phyloP scores from a whole-genome alignment of 371 early-diverging fungal species.

The Mortierella sp. region DNA sequence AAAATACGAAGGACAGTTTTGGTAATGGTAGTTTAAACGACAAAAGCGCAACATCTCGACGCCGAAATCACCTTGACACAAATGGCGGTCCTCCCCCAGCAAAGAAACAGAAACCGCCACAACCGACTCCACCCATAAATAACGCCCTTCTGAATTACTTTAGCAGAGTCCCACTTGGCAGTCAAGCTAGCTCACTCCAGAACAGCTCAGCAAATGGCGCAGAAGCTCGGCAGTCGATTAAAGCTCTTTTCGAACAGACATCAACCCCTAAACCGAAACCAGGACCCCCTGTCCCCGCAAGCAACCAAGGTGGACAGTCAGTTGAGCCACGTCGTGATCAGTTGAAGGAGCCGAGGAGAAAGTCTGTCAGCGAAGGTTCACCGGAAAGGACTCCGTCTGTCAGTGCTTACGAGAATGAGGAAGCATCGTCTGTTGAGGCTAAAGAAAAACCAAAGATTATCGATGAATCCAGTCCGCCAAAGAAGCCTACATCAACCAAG shows the following conservation, averaged over 20 bases:
- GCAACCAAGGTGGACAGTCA: not conserved
- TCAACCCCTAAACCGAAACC: not conserved
- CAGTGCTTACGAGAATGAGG: not conserved
- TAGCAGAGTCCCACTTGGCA: conserved; percentile 4
- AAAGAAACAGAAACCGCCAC: conserved; percentile 31
- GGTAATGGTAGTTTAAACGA: not conserved
- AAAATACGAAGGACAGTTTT: not conserved
- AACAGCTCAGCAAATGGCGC: not conserved
- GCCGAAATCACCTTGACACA: not conserved
- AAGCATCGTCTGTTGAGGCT: not conserved
- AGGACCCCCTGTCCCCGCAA: not conserved
- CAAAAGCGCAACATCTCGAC: not conserved
- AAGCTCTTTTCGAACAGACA: not conserved
- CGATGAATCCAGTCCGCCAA: not conserved
- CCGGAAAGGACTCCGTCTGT: not conserved
- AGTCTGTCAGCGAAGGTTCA: not conserved
- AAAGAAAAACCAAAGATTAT: too few relatives aligned
- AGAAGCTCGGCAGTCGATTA: conserved; percentile 2
- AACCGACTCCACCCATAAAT: not conserved
- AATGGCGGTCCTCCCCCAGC: conserved; percentile 3
- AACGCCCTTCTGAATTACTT: conserved; percentile 16
- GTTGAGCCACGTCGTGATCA: not conserved
- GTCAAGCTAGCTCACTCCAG: not conserved
- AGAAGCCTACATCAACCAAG: not conserved
- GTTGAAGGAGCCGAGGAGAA: not conserved